Conservation (phyloP, 2,329 filamentous ascomycete species). For the Calonectria crousiana region DNA sequence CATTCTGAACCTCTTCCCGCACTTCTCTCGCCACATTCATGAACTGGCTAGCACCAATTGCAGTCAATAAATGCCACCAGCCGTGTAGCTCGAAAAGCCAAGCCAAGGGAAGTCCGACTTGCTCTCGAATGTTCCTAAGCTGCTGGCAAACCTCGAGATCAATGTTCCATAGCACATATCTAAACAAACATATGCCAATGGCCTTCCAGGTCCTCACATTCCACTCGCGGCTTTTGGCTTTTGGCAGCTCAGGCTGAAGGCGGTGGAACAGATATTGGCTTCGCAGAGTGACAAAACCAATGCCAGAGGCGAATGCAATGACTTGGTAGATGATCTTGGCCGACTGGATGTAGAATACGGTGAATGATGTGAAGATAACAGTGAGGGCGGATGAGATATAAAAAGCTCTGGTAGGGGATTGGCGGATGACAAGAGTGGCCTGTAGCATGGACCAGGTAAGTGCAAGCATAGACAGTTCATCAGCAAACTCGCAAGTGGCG, state of each 20-base stretch:
- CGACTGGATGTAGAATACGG: constrained; percentile 56
- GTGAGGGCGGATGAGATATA: constrained; percentile 54
- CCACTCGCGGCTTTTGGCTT: constrained; percentile 43
- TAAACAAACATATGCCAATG: constrained; percentile 52
- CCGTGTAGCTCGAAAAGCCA: constrained; percentile 71
- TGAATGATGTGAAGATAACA: constrained; percentile 54
- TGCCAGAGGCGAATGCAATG: constrained; percentile 49
- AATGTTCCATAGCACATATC: constrained; percentile 69
- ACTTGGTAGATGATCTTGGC: constrained; percentile 59
- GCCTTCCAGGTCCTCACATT: constrained; percentile 37
- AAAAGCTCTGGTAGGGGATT: constrained; percentile 50
- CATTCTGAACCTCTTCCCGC: background rate
- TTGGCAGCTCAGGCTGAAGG: constrained; percentile 44
- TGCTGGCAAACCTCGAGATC: constrained; percentile 65
- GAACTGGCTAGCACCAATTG: constrained; percentile 61
- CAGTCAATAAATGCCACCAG: constrained; percentile 74
- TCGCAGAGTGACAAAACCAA: constrained; percentile 49
- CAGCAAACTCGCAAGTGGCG: constrained; percentile 58
- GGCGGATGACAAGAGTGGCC: constrained; percentile 58
- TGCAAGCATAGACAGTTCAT: constrained; percentile 70
- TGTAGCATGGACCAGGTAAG: constrained; percentile 65
- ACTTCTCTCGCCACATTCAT: constrained; percentile 48
- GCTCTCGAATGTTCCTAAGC: constrained; percentile 58
- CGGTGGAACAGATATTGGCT: constrained; percentile 51
- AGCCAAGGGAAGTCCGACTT: constrained; percentile 65